Conservation (phyloP, 1,139 yeast species). For the Suhomyces choctaworum region DNA sequence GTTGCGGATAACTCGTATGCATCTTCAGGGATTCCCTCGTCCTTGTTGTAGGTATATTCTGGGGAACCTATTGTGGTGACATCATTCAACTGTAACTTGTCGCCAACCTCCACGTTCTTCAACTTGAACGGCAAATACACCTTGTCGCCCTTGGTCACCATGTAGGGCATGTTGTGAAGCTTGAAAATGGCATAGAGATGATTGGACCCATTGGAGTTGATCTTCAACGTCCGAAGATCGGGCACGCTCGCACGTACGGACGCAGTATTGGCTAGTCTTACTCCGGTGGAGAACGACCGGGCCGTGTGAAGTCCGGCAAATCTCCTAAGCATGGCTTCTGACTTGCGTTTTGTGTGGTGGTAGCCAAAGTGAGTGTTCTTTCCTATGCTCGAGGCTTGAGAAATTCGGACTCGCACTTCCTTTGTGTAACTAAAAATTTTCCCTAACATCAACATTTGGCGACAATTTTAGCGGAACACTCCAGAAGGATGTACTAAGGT, state of each 20-base stretch:
- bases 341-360: neutral
- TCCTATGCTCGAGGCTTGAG: no score
- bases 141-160: conserved; percentile 89
- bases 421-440: conserved; percentile 13
- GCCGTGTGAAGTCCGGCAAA: neutral
- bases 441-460: conserved; percentile 11
- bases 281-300: neutral
- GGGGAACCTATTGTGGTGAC: conserved; percentile 85
- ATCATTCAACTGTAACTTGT: conserved; percentile 66
- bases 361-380: neutral
- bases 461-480: conserved; percentile 4
- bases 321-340: neutral
- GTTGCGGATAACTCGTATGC: conserved; percentile 69
- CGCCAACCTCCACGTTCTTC: conserved; percentile 79
- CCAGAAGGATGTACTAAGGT: conserved; percentile 7
- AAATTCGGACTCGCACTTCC: conserved; percentile 1
- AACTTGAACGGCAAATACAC: conserved; percentile 75
- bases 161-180: conserved; percentile 80
- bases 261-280: neutral
- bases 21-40: conserved; percentile 34
- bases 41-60: conserved; percentile 59
- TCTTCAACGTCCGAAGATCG: conserved; percentile 54
- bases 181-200: conserved; percentile 78
- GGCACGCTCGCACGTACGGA: conserved; percentile 1
- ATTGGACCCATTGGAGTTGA: conserved; percentile 51